phyloP scores from a whole-genome alignment of 1,139 yeast species.

The Protomyces arabidopsidicola region DNA sequence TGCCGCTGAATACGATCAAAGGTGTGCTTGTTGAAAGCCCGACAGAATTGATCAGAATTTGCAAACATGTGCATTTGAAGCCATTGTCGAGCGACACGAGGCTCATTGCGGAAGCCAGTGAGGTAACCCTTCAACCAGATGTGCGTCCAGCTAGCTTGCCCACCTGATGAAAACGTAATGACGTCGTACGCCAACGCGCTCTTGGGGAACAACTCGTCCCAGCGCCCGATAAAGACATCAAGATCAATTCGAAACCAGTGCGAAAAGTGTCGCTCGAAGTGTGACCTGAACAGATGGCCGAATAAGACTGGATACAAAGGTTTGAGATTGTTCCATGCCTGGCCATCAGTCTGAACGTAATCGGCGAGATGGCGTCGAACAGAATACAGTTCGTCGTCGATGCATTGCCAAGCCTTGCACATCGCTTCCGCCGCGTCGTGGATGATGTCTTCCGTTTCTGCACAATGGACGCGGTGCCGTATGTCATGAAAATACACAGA shows the following conservation, averaged over 20 bases:
- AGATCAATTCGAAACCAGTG: conserved; percentile 3
- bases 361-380: background rate
- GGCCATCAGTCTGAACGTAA: background rate
- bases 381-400: background rate
- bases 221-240: background rate
- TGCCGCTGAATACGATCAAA: background rate
- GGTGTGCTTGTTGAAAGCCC: background rate
- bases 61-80: background rate
- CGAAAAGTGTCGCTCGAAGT: background rate
- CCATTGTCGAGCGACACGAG: background rate
- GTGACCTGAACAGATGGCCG: background rate
- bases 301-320: background rate
- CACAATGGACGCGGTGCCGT: background rate
- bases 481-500: background rate
- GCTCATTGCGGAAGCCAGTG: background rate
- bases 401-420: background rate
- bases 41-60: background rate
- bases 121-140: conserved; percentile 4
- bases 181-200: background rate
- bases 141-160: background rate
- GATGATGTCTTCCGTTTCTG: background rate
- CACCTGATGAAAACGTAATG: background rate
- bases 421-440: background rate
- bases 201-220: background rate
- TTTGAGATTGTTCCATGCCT: background rate